Base-by-base conservation (phyloP, 164 flowering plant species). In the Berberis thunbergii region DNA sequence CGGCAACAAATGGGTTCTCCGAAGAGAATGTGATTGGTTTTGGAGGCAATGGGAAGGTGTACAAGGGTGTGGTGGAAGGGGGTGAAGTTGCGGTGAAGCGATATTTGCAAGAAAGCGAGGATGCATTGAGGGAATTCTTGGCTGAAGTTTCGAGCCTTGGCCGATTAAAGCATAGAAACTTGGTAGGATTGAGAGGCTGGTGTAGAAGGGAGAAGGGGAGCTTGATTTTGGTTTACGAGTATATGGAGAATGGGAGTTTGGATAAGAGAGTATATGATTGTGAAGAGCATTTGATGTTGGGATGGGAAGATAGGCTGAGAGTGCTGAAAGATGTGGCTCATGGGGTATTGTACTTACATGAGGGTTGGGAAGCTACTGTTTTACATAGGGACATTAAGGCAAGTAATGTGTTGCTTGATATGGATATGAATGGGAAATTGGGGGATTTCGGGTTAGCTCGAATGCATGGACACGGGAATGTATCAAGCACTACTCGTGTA, bases 381-480 rank as follows among this genome's bases (percentile, higher is more conserved):
- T 63, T 87, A 1, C 93, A 85, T 60, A 75, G 93, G 60, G 93
- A 87, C 78, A 83, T 87, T 43, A 86, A 86, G 73, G 78, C 93
- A 10, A 83, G 87, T 72, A 86, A 86, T 68, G 84, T 86, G 6
- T 69, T 87, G 54, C 78, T 87, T 45, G 93, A 87, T 46, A 73
- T 67, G 56, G 83, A 85, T 0, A 83, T 81, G 86, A 87, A 81
- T 68, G 89, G 84, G 52, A 77, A 82, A 62, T 49, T 85, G 45
- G 89, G 88, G 12, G 93, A 85, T 64, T 87, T 87, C 39, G 93
- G 93, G 52, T 69, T 87, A 49, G 93, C 93, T 9, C 59, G 93
- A 59, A 76, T 81, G 73, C 82, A 83, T 49, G 72, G 69, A 1
- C 88, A 84, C 26, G 82, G 74, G 0, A 66, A 75, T 53, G 74